Conservation (phyloP, 805 yeast species). For the Ogataea corticis region DNA sequence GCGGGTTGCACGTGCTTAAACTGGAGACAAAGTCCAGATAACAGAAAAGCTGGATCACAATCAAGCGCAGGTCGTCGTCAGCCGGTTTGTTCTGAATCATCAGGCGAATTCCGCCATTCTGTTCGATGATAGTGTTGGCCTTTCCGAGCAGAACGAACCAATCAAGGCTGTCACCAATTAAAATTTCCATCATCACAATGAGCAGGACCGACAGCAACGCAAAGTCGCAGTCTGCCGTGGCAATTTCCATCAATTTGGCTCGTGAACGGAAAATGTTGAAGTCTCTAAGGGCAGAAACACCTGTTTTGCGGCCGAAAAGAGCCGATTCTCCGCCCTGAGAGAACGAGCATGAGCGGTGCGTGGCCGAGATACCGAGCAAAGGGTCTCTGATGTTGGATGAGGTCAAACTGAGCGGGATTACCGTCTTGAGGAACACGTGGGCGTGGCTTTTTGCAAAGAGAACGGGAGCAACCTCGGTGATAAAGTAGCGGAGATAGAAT, state of each 20-base stretch:
- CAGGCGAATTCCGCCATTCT: constrained; percentile 27
- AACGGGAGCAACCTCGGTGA: constrained; percentile 27
- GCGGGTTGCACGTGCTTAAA: constrained; percentile 31
- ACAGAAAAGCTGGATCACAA: constrained; percentile 32
- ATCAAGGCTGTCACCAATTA: constrained; percentile 30
- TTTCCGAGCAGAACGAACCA: constrained; percentile 30
- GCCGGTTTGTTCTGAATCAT: constrained; percentile 8
- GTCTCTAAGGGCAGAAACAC: constrained; percentile 15
- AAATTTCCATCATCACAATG: constrained; percentile 28
- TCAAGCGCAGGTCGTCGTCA: constrained; percentile 19
- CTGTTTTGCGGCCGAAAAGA: constrained; percentile 2
- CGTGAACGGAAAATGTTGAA: constrained; percentile 17
- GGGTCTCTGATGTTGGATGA: constrained; percentile 27
- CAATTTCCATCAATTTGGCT: constrained; percentile 14
- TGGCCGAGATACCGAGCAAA: constrained; percentile 30
- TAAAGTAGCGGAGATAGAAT: constrained; percentile 27
- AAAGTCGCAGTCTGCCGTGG: constrained; percentile 14
- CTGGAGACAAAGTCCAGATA: constrained; percentile 33
- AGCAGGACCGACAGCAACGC: constrained; percentile 25
- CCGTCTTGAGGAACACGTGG: constrained; percentile 25
- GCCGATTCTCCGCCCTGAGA: constrained; percentile 1
- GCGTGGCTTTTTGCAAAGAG: constrained; percentile 30
- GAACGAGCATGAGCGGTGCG: constrained; percentile 23
- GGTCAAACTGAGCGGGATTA: constrained; percentile 26
- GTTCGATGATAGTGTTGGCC: constrained; percentile 25